Evolutionary conservation across 2,329 filamentous ascomycete species (phyloP).

Genomic region (Botrytis cinerea): DNA sequence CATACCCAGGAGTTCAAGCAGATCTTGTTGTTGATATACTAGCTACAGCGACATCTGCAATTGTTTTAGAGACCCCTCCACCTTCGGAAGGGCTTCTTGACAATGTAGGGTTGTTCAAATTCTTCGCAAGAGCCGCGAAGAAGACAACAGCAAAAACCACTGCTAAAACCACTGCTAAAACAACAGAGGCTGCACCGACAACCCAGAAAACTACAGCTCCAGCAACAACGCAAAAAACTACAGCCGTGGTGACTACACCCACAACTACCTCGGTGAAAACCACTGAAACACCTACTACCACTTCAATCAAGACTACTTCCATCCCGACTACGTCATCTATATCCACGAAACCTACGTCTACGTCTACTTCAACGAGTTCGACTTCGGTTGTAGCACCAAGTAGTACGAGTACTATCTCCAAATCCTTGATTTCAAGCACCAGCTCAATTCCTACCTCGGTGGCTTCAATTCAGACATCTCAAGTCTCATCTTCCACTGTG

Average conservation of each 20-base stretch:
- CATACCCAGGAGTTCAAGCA: conserved; percentile 3
- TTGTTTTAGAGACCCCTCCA: neutral
- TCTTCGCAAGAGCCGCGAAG: conserved; percentile 17
- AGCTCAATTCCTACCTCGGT: neutral
- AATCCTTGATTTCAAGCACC: neutral
- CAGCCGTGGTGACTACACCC: neutral
- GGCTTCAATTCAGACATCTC: neutral
- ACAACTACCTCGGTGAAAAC: neutral
- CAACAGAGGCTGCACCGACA: neutral
- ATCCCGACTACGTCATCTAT: neutral
- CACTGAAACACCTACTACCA: neutral
- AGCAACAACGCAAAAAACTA: conserved; percentile 7
- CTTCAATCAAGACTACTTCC: neutral
- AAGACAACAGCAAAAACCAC: conserved; percentile 1
- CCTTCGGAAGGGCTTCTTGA: neutral
- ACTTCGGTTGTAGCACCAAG: neutral
- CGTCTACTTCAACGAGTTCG: neutral
- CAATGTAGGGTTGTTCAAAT: conserved; percentile 4
- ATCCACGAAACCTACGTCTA: neutral
- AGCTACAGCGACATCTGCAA: neutral
- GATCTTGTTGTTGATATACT: neutral
- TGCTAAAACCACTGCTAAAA: neutral
- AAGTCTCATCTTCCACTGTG: neutral
- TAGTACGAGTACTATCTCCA: neutral
- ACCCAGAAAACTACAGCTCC: neutral